Conservation (phyloP, 441 rosid species). For the Gossypium laxum region DNA sequence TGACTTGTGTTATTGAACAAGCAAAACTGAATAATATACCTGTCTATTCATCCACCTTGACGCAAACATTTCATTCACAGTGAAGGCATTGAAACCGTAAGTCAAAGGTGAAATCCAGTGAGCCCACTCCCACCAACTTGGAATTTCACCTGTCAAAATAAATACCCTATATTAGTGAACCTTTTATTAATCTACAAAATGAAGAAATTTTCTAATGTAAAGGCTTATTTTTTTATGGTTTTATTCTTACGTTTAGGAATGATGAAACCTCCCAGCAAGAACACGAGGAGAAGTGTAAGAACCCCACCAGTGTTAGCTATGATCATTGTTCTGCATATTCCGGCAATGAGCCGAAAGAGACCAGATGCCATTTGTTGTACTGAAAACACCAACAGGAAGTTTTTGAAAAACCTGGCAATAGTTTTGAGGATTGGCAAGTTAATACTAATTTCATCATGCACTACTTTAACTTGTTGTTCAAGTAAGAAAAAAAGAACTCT, state of each 20-base stretch:
- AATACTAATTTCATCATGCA: background rate
- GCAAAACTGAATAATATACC: slow-evolving; percentile 22
- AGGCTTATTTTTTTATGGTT: background rate
- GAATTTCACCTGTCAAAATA: slow-evolving; percentile 41
- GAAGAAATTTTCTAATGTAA: too few relatives aligned
- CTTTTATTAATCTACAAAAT: background rate
- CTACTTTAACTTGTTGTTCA: background rate
- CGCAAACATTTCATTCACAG: slow-evolving; percentile 60
- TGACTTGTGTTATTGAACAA: background rate
- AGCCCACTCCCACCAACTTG: slow-evolving; percentile 77
- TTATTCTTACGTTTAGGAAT: slow-evolving; percentile 39
- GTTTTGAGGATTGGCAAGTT: background rate
- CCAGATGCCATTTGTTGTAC: slow-evolving; percentile 82
- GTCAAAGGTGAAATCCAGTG: slow-evolving; percentile 75
- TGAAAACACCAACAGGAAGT: slow-evolving; percentile 43
- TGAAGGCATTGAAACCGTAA: slow-evolving; percentile 57
- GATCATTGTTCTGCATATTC: slow-evolving; percentile 65
- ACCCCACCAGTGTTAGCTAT: slow-evolving; percentile 68
- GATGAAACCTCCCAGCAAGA: slow-evolving; percentile 78
- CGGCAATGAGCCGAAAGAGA: slow-evolving; percentile 55
- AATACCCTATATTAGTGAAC: background rate
- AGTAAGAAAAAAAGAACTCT: background rate
- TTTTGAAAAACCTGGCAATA: slow-evolving; percentile 62
- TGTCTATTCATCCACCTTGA: slow-evolving; percentile 72
- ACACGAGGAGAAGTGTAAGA: slow-evolving; percentile 45